These are phyloP conservation scores for Musa itinerans DNA, from an alignment of 176 grass and related monocot species.

Conservation along the genomic window DNA sequence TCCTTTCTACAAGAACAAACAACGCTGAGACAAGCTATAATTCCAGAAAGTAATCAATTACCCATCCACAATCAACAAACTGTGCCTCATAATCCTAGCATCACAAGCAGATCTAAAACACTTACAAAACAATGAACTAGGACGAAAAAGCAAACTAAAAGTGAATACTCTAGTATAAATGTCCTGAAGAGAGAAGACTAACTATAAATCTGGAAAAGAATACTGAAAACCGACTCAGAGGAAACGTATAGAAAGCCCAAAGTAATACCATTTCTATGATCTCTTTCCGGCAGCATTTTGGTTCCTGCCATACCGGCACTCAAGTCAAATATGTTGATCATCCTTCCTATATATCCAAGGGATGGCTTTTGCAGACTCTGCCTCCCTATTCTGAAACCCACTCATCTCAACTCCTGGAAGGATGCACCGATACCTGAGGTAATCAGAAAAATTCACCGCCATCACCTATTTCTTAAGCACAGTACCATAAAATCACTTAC, in stretches of 20 bases:
- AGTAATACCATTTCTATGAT: slow-evolving; percentile 10
- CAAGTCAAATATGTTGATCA: slow-evolving; percentile 21
- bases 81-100: background rate
- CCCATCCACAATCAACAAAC: background rate
- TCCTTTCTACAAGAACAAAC: no score
- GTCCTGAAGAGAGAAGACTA: background rate
- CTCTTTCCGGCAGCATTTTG: slow-evolving; percentile 12
- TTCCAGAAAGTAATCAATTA: background rate
- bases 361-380: background rate
- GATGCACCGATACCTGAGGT: background rate
- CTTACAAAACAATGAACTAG: background rate
- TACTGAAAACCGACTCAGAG: background rate
- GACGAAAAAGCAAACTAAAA: background rate
- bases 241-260: background rate
- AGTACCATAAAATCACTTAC: background rate
- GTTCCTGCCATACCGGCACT: background rate
- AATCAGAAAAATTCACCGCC: background rate
- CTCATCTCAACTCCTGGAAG: slow-evolving; percentile 1
- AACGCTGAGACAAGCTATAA: background rate
- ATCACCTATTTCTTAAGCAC: background rate
- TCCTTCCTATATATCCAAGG: slow-evolving; percentile 1
- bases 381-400: background rate
- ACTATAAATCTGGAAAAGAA: background rate
- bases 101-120: background rate
- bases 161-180: background rate